Evolutionary conservation across 306 rosid species (phyloP).

Genomic region (Rubus parviflorus): DNA sequence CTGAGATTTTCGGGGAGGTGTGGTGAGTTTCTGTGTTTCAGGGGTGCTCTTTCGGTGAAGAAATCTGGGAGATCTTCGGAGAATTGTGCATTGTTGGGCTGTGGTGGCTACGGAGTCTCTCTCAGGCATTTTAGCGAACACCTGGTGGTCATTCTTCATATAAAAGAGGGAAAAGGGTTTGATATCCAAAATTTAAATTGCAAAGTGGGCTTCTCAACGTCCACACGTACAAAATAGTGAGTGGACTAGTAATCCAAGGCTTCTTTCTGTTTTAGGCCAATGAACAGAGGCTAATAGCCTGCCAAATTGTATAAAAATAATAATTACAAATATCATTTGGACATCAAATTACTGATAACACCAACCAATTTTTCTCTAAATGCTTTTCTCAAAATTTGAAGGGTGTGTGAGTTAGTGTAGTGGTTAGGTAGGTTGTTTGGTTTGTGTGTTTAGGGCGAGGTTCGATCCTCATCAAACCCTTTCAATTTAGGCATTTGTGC

Average conservation of each 20-base stretch:
- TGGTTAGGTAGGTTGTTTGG: no score
- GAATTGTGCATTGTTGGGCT: slow-evolving; percentile 5
- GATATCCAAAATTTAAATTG: background rate
- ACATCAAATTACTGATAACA: no score
- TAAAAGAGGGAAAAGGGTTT: slow-evolving; percentile 32
- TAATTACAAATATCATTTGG: no score
- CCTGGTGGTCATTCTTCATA: slow-evolving; percentile 20
- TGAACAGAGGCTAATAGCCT: no score
- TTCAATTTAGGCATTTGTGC: no score
- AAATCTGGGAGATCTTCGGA: slow-evolving; percentile 30
- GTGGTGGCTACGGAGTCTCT: slow-evolving; percentile 26
- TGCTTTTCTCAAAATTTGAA: no score
- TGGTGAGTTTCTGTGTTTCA: background rate
- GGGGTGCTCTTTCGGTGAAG: background rate
- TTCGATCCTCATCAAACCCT: no score
- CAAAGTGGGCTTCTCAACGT: slow-evolving; percentile 18
- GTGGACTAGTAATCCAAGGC: background rate
- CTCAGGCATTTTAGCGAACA: slow-evolving; percentile 58
- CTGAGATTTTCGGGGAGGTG: slow-evolving; percentile 2
- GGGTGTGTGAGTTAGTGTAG: no score
- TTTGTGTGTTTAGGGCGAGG: no score
- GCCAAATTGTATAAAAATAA: no score
- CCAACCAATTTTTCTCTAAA: no score
- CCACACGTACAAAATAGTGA: background rate
- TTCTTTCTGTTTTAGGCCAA: no score